Base-by-base conservation (phyloP, 1,284 basidiomycete genomes). In the Ceratobasidium sp. region DNA sequence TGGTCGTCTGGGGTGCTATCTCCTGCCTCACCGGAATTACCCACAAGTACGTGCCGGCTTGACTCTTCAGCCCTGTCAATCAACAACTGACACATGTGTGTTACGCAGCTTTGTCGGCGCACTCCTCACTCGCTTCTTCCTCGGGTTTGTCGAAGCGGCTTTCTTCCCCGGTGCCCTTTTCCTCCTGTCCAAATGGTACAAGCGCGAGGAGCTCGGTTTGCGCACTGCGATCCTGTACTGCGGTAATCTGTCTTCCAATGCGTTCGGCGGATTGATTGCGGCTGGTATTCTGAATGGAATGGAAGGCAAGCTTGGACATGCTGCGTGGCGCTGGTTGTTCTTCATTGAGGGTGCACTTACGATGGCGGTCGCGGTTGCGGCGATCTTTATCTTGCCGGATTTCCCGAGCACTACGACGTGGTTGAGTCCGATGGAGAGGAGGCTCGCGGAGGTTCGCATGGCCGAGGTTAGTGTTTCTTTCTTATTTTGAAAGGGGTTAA, bases 231-330 rank as follows among this genome's bases (percentile, higher is more conserved):
- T 93, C 63, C 86, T 96, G 19, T 90, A 88, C 75, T 90, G 88
- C 78, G 93, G 93, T 7, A 89, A 86, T 79, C 84, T 95, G 64
- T 89, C 94, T 77, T 91, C 90, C 75, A 96, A 94, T 83, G 94
- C 93, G 0, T 95, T 95, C 80, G 93, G 94, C 17, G 86, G 92
- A 0, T 84, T 95, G n/a, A 88, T 95, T 71, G 93, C 92, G 9
- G 93, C 91, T 11, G 90, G 87, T 3, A 92, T 93, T 73, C 84
- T 93, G 27, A 66, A 71, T 51, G 81, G 80, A 64, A 85, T 84
- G 84, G 79, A 84, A 31, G 84, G 83, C 4, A 78, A 77, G 4
- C 79, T 82, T 7, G 83, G 84, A 4, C 81, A 83, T 36, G 79
- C 81, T 1, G 84, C 83, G 0, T 86, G 84, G 85, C 62, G 80